These are phyloP conservation scores for Blastocystis sp. DNA, from an alignment of 352 stramenopile genomes.

Conservation along the genomic window DNA sequence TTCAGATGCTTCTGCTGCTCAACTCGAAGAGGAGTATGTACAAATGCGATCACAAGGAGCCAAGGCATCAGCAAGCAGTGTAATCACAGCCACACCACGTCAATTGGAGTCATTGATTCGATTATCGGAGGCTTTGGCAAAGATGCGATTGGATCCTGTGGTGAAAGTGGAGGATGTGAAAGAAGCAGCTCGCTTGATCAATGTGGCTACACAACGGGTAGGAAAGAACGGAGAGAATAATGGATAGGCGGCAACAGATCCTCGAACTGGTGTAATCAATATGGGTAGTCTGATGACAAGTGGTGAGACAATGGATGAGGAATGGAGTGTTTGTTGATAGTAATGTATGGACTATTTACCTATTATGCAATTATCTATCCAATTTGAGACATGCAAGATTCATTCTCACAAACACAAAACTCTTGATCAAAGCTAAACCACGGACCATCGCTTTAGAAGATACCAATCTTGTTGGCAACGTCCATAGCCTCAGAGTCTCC, in stretches of 20 bases:
- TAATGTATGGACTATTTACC: no score
- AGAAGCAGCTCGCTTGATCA: constrained; percentile 93
- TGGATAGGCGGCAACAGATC: constrained; percentile 31
- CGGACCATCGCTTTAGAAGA: constrained; percentile 84
- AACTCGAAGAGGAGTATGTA: constrained; percentile 85
- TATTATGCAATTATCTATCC: no score
- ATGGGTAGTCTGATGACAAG: constrained; percentile 18
- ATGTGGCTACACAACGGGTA: constrained; percentile 78
- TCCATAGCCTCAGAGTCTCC: constrained; percentile 98
- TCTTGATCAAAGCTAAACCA: constrained; percentile 32
- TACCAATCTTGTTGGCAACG: constrained; percentile 98
- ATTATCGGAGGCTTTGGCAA: constrained; percentile 79
- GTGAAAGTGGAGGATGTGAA: constrained; percentile 84
- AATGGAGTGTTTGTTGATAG: neutral
- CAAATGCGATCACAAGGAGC: constrained; percentile 76
- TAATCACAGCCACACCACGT: constrained; percentile 87
- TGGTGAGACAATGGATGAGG: neutral
- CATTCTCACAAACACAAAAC: constrained; percentile 32
- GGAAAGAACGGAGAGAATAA: neutral
- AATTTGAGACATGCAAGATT: no score
- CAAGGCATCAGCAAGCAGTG: constrained; percentile 75
- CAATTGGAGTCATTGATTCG: constrained; percentile 96
- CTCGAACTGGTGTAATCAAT: constrained; percentile 42
- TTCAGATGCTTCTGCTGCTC: constrained; percentile 77
- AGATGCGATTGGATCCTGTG: constrained; percentile 70